Base-by-base conservation (phyloP, 495 filamentous ascomycete species). In the Penicillium samsonianum region DNA sequence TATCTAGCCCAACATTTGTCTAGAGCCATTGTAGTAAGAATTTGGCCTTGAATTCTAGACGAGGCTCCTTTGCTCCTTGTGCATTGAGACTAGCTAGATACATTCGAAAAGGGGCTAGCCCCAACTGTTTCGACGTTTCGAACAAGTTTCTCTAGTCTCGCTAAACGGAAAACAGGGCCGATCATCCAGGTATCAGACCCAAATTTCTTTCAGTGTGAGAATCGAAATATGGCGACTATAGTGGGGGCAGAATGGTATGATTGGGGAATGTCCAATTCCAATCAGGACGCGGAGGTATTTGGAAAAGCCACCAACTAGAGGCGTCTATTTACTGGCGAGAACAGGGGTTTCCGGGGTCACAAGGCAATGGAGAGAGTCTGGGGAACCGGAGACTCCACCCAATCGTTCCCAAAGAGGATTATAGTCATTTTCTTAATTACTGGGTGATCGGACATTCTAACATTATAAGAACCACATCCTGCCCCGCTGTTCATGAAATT, bases 231-330 rank as follows among this genome's bases (percentile, higher is more conserved):
- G 23, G 19, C 40, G 14, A 33, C 4, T n/a, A 46, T 20, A 17
- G n/a, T 37, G n/a, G 14, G 30, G 11, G 22, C 30, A 20, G 17
- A 28, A 28, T 59, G 56, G 50, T 60, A 57, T 62, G 41, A 67
- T 55, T 67, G 62, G 63, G 48, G 62, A 59, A 58, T 42, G 17
- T 45, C 44, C 63, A 52, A 14, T 61, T 63, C 62, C 63, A 56
- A 68, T 61, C 50, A 59, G 65, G 60, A 67, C 58, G 62, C 62
- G 65, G 65, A 67, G 59, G 62, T 56, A 25, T 48, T 50, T 11
- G 19, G 55, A 54, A 51, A 61, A 50, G 65, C 63, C 65, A 67
- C 65, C 48, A 30, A 38, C 50, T 59, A 38, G 44, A 52, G 47
- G 51, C 49, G 33, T 25, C 40, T 61, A 42, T n/a, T 30, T 61